These are phyloP conservation scores for Xylaria nigripes DNA, from an alignment of 495 filamentous ascomycete genomes.

Conservation along the genomic window DNA sequence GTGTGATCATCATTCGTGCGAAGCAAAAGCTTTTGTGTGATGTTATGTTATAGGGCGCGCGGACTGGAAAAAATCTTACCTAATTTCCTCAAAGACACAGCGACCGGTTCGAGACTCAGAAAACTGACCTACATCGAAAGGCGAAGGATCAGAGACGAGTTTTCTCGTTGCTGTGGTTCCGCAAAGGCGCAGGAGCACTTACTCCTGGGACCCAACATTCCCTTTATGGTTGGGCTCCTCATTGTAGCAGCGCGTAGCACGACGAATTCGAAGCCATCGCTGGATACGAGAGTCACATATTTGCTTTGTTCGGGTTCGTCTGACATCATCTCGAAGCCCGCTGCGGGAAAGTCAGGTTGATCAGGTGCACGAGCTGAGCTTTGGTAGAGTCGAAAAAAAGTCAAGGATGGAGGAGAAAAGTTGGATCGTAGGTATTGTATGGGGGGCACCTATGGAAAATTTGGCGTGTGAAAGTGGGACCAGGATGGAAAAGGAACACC, in stretches of 20 bases:
- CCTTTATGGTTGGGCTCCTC: constrained; percentile 66
- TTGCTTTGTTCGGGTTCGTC: constrained; percentile 32
- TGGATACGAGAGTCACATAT: constrained; percentile 80
- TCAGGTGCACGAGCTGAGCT: not conserved
- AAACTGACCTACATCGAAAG: constrained; percentile 53
- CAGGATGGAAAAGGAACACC: not conserved
- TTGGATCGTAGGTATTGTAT: not conserved
- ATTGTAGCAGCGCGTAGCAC: constrained; percentile 68
- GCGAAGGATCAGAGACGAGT: constrained; percentile 5
- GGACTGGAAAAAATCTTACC: constrained; percentile 38
- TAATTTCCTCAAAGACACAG: constrained; percentile 63
- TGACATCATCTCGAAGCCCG: constrained; percentile 13
- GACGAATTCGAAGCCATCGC: constrained; percentile 83
- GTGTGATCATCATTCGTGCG: constrained; percentile 32
- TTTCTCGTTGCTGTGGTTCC: not conserved
- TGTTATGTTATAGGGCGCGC: no score
- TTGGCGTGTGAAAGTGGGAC: not conserved
- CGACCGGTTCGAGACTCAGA: constrained; percentile 57
- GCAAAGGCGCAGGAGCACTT: constrained; percentile 18
- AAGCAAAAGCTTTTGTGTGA: constrained; percentile 1
- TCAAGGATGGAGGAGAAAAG: not conserved
- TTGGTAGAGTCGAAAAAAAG: constrained; percentile 2
- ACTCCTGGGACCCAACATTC: constrained; percentile 80
- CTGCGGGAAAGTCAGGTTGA: not conserved
- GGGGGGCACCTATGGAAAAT: constrained; percentile 4